phyloP scores from a whole-genome alignment of 768 basidiomycete species.

The Auricularia sp. region DNA sequence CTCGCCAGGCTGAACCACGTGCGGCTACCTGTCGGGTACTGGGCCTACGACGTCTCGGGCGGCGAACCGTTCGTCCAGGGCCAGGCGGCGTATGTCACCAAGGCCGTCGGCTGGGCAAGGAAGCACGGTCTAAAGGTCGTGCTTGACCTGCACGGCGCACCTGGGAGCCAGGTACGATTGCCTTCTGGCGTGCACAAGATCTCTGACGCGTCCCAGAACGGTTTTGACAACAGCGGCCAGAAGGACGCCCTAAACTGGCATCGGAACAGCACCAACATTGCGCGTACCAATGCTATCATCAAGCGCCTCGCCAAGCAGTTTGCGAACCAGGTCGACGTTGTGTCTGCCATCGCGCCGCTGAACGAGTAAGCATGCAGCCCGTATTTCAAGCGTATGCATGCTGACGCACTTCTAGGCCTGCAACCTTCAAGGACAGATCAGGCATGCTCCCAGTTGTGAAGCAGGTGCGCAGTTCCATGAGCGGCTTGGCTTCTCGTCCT shows the following conservation, averaged over 20 bases:
- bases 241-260: slow-evolving; percentile 11
- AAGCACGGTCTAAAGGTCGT: slow-evolving; percentile 37
- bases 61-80: slow-evolving; percentile 30
- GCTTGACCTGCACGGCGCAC: slow-evolving; percentile 45
- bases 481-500: background rate
- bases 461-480: slow-evolving; percentile 30
- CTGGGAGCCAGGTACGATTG: slow-evolving; percentile 30
- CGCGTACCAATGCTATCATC: slow-evolving; percentile 11
- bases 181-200: too few relatives aligned
- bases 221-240: slow-evolving; percentile 14
- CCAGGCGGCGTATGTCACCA: slow-evolving; percentile 32
- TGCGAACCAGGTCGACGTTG: slow-evolving; percentile 6
- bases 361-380: slow-evolving; percentile 14
- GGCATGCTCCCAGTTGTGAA: slow-evolving; percentile 36
- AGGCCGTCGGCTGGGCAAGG: slow-evolving; percentile 33
- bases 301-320: slow-evolving; percentile 9
- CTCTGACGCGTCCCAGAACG: slow-evolving; percentile 8
- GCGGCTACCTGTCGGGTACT: slow-evolving; percentile 47
- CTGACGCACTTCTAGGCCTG: slow-evolving; percentile 40
- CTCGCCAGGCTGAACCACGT: slow-evolving; percentile 21
- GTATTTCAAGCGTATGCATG: background rate
- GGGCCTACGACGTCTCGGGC: slow-evolving; percentile 31
- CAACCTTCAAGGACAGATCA: slow-evolving; percentile 47
- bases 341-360: slow-evolving; percentile 12
- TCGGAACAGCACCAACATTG: slow-evolving; percentile 8